A percentile compares a stretch with the other conserved stretches of the same genome.
Evolutionary conservation across 2,329 filamentous ascomycete species (phyloP).

Genomic region (Emergomyces pasteurianus): DNA sequence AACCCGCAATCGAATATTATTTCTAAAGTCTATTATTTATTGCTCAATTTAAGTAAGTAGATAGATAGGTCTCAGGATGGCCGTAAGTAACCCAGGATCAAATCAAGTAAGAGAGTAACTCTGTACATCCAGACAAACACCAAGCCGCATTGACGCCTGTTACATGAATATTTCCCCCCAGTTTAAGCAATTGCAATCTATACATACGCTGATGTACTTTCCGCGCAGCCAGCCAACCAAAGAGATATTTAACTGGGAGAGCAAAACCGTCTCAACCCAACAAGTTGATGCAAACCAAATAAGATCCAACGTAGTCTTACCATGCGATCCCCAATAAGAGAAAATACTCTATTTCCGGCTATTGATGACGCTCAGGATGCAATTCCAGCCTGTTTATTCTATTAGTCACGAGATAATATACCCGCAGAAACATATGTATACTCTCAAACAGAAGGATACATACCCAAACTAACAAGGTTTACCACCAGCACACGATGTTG

Average conservation of each 20-base stretch:
- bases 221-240: neutral
- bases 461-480: constrained; percentile 64
- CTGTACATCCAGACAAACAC: too few relatives aligned
- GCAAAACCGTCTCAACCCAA: neutral
- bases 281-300: neutral
- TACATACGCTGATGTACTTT: neutral
- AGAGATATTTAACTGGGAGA: neutral
- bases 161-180: neutral
- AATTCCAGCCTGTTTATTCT: constrained; percentile 42
- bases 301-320: neutral
- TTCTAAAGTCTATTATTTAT: too few relatives aligned
- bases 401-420: neutral
- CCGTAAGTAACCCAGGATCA: too few relatives aligned
- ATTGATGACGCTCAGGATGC: constrained; percentile 46
- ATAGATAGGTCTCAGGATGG: too few relatives aligned
- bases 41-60: too few relatives aligned
- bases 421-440: neutral
- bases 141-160: neutral
- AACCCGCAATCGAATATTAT: too few relatives aligned
- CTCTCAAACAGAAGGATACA: constrained; percentile 17
- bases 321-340: too few relatives aligned
- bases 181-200: neutral
- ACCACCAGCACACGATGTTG: constrained; percentile 76
- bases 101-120: too few relatives aligned
- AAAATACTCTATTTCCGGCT: constrained; percentile 25